phyloP scores from a whole-genome alignment of 306 rosid species.

The Cotoneaster glaucophyllus region DNA sequence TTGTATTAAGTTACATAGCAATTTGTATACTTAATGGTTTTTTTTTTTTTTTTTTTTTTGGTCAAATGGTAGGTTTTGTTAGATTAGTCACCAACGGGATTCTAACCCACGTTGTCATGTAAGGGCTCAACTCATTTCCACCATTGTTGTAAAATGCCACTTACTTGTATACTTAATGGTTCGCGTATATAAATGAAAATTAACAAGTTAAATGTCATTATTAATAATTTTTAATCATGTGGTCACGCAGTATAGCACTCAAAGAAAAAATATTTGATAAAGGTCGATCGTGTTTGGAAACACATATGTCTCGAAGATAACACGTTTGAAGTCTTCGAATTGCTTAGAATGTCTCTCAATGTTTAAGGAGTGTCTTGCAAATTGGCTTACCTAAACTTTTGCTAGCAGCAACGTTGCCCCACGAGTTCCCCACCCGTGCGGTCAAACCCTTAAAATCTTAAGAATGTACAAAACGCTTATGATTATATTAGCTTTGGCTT shows the following conservation, averaged over 20 bases:
- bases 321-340: slow-evolving; percentile 7
- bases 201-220: not conserved
- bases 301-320: too few relatives aligned
- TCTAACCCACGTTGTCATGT: too few relatives aligned
- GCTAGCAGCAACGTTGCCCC: slow-evolving; percentile 29
- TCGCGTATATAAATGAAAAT: not conserved
- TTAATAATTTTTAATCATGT: too few relatives aligned
- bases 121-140: too few relatives aligned
- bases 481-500: slow-evolving; percentile 22
- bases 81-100: too few relatives aligned
- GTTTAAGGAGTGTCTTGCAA: slow-evolving; percentile 22
- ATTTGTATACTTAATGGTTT: too few relatives aligned
- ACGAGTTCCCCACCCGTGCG: slow-evolving; percentile 52
- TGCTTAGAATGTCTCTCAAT: slow-evolving; percentile 21
- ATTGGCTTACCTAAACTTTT: slow-evolving; percentile 23
- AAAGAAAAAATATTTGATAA: slow-evolving; percentile 8
- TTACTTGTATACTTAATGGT: too few relatives aligned
- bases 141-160: too few relatives aligned
- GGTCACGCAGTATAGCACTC: too few relatives aligned
- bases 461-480: not conserved
- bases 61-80: too few relatives aligned
- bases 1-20: too few relatives aligned
- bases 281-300: not conserved
- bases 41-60: too few relatives aligned
- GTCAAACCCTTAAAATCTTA: slow-evolving; percentile 46